Evolutionary conservation across 176 grass and related monocot genomes (phyloP).

Genomic region (Lolium rigidum): DNA sequence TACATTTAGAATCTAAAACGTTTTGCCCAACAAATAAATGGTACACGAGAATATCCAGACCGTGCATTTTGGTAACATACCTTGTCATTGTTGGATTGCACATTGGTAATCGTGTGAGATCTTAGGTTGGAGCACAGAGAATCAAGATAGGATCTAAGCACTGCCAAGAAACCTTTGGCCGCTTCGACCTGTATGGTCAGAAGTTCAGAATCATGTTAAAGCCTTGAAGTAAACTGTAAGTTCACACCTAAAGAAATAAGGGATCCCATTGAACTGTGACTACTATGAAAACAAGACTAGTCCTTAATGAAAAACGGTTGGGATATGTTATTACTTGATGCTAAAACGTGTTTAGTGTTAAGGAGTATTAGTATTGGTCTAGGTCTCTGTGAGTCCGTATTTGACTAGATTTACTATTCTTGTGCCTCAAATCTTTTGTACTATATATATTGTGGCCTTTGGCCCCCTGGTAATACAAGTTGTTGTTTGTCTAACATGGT

Average conservation of each 20-base stretch:
- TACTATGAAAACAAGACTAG: neutral
- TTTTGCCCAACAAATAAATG: neutral
- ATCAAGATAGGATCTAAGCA: conserved; percentile 94
- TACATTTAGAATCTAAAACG: neutral
- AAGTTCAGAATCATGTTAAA: conserved; percentile 22
- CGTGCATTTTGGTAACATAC: conserved; percentile 37
- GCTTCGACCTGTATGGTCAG: conserved; percentile 79
- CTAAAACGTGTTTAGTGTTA: neutral
- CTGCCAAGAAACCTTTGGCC: conserved; percentile 94
- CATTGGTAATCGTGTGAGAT: conserved; percentile 99
- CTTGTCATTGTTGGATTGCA: conserved; percentile 99
- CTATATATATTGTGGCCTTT: too few relatives aligned
- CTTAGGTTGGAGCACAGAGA: conserved; percentile 88
- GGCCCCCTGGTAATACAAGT: too few relatives aligned
- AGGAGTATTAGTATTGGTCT: too few relatives aligned
- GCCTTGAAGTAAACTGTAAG: conserved; percentile 12
- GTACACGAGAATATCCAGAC: conserved; percentile 8
- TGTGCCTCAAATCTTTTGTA: too few relatives aligned
- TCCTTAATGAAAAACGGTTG: neutral
- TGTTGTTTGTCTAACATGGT: too few relatives aligned
- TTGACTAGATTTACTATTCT: too few relatives aligned
- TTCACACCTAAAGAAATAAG: neutral
- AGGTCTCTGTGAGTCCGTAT: too few relatives aligned
- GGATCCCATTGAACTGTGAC: neutral
- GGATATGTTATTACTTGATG: too few relatives aligned